Evolutionary conservation across 2,329 filamentous ascomycete genomes (phyloP).

Genomic region (Calonectria pseudoturangicola): DNA sequence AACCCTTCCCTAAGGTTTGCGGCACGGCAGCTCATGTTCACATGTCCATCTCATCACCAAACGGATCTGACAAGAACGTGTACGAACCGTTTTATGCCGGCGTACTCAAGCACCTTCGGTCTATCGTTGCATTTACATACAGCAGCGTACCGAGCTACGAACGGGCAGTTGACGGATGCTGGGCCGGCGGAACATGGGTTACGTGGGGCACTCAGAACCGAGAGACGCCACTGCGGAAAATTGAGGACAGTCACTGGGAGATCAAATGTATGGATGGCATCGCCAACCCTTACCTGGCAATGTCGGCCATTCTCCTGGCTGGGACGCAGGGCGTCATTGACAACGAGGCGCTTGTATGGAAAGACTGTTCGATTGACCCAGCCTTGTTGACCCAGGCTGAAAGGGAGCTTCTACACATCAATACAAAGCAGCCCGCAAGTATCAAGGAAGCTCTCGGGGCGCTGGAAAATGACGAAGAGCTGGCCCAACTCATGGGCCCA

Average conservation of each 20-base stretch:
- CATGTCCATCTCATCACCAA: slow-evolving; percentile 76
- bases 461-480: slow-evolving; percentile 67
- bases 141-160: slow-evolving; percentile 81
- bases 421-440: slow-evolving; percentile 70
- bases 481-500: slow-evolving; percentile 68
- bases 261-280: slow-evolving; percentile 86
- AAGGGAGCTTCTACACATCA: slow-evolving; percentile 72
- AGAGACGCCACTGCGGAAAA: slow-evolving; percentile 82
- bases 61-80: slow-evolving; percentile 61
- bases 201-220: slow-evolving; percentile 89
- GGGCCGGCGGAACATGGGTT: slow-evolving; percentile 87
- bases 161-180: slow-evolving; percentile 80
- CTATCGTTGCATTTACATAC: slow-evolving; percentile 82
- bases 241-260: slow-evolving; percentile 83
- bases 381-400: slow-evolving; percentile 67
- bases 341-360: slow-evolving; percentile 64
- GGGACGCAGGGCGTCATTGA: slow-evolving; percentile 54
- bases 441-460: slow-evolving; percentile 73
- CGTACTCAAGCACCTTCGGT: slow-evolving; percentile 78
- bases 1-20: slow-evolving; percentile 74
- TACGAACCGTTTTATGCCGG: slow-evolving; percentile 84
- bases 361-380: slow-evolving; percentile 75
- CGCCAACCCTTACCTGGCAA: slow-evolving; percentile 84
- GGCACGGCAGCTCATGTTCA: slow-evolving; percentile 83
- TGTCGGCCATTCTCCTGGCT: slow-evolving; percentile 58